Evolutionary conservation across 106 monocot species (phyloP).

Genomic region (Xerophyta viscosa): DNA sequence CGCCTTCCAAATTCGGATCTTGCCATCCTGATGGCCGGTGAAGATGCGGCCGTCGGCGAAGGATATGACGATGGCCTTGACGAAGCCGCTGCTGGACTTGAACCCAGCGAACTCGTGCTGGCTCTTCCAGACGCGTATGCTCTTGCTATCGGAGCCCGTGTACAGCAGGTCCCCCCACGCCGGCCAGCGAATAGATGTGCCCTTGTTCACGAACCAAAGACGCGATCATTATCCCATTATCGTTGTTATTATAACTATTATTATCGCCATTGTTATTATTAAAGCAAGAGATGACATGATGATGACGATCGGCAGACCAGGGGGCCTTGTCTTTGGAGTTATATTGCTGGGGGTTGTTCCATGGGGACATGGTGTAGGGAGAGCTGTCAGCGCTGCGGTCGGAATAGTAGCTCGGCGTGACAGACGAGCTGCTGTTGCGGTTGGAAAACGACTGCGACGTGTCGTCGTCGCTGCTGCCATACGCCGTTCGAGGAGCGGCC

Average conservation of each 20-base stretch:
- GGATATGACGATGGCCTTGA: slow-evolving; percentile 62
- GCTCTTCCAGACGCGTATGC: slow-evolving; percentile 52
- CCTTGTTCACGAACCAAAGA: slow-evolving; percentile 53
- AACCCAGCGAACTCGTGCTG: slow-evolving; percentile 33
- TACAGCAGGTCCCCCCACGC: slow-evolving; percentile 38
- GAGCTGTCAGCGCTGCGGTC: slow-evolving; percentile 22
- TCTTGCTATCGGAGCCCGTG: no score
- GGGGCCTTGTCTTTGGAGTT: slow-evolving; percentile 21
- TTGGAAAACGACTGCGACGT: no score
- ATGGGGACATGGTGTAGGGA: slow-evolving; percentile 38
- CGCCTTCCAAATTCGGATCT: slow-evolving; percentile 42
- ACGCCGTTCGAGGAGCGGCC: no score
- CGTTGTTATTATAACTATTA: no score
- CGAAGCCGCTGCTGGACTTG: slow-evolving; percentile 48
- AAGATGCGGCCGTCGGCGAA: slow-evolving; percentile 34
- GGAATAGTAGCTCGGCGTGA: slow-evolving; percentile 17
- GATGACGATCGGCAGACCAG: slow-evolving; percentile 10
- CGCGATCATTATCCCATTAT: no score
- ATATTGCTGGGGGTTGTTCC: slow-evolving; percentile 12
- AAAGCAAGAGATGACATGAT: slow-evolving; percentile 28
- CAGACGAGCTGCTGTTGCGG: slow-evolving; percentile 29
- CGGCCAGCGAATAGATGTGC: slow-evolving; percentile 62
- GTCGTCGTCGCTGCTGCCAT: no score
- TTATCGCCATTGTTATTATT: no score
- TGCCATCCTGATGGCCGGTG: slow-evolving; percentile 62